These are phyloP conservation scores for Sporormia fimetaria DNA, from an alignment of 495 filamentous ascomycete species.

Conservation along the genomic window DNA sequence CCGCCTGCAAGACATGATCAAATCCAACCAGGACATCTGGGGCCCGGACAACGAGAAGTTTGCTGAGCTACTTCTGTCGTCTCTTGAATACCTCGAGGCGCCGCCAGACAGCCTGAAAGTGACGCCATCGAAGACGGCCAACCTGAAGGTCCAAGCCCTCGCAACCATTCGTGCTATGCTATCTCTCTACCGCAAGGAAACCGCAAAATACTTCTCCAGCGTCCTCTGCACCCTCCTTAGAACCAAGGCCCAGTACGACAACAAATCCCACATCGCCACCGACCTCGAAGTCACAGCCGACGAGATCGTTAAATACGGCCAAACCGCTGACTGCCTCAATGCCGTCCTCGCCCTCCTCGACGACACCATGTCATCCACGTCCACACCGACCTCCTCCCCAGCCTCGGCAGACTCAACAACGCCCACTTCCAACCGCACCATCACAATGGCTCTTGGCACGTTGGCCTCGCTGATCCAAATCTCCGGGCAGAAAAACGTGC, in stretches of 20 bases:
- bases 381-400: constrained; percentile 9
- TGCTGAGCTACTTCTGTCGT: constrained; percentile 56
- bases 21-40: constrained; percentile 52
- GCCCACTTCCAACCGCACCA: constrained; percentile 14
- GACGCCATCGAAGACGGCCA: constrained; percentile 47
- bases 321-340: constrained; percentile 39
- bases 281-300: constrained; percentile 48
- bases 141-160: constrained; percentile 75
- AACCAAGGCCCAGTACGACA: constrained; percentile 47
- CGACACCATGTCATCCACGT: constrained; percentile 5
- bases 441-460: constrained; percentile 20
- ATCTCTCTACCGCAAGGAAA: constrained; percentile 50
- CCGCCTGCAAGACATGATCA: constrained; percentile 70
- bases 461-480: constrained; percentile 24
- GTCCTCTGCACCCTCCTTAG: constrained; percentile 57
- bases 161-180: constrained; percentile 70
- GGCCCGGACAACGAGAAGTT: constrained; percentile 45
- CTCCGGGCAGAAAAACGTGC: constrained; percentile 13
- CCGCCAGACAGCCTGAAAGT: constrained; percentile 26
- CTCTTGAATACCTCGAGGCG: constrained; percentile 63
- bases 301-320: constrained; percentile 40
- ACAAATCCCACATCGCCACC: constrained; percentile 44
- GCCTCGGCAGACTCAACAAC: constrained; percentile 2
- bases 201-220: constrained; percentile 52
- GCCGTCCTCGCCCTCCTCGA: constrained; percentile 41